Conservation (phyloP, 1,139 yeast genomes). For the Debaryomyces nepalensis region DNA sequence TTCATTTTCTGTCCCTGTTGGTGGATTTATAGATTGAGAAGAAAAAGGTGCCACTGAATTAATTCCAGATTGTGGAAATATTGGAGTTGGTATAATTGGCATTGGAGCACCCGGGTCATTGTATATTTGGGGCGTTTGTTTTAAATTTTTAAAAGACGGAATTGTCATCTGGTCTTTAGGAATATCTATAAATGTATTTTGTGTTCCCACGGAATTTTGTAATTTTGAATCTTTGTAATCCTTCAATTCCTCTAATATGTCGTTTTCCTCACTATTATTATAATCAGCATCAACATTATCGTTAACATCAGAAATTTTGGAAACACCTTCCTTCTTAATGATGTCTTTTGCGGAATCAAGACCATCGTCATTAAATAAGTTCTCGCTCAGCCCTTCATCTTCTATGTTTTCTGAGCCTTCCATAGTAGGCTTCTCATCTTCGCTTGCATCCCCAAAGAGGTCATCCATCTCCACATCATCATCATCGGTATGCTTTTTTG, state of each 20-base stretch:
- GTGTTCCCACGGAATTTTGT: neutral
- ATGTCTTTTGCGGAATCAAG: too few relatives aligned
- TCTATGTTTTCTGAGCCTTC: conserved; percentile 10
- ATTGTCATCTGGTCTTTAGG: conserved; percentile 63
- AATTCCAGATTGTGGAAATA: conserved; percentile 30
- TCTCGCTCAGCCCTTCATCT: conserved; percentile 14
- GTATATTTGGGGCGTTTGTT: conserved; percentile 53
- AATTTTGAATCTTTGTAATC: conserved; percentile 9
- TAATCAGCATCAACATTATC: neutral
- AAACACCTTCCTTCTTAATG: conserved; percentile 14
- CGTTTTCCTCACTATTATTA: conserved; percentile 10
- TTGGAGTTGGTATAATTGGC: conserved; percentile 66
- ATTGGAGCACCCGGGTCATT: conserved; percentile 84
- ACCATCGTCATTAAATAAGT: conserved; percentile 7
- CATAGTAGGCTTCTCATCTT: conserved; percentile 25
- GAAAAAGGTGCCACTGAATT: conserved; percentile 19
- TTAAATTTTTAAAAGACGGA: conserved; percentile 9
- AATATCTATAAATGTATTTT: conserved; percentile 46
- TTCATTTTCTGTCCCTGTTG: conserved; percentile 17
- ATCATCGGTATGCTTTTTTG: conserved; percentile 16
- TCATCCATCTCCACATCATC: conserved; percentile 44
- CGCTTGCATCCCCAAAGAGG: conserved; percentile 47
- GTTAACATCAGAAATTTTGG: neutral
- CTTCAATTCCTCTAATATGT: conserved; percentile 17
- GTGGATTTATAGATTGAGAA: conserved; percentile 18